A percentile compares a stretch with the other conserved stretches of the same genome.
Evolutionary conservation across 148 eudicot genomes (phyloP).

Genomic region (Talinum fruticosum): DNA sequence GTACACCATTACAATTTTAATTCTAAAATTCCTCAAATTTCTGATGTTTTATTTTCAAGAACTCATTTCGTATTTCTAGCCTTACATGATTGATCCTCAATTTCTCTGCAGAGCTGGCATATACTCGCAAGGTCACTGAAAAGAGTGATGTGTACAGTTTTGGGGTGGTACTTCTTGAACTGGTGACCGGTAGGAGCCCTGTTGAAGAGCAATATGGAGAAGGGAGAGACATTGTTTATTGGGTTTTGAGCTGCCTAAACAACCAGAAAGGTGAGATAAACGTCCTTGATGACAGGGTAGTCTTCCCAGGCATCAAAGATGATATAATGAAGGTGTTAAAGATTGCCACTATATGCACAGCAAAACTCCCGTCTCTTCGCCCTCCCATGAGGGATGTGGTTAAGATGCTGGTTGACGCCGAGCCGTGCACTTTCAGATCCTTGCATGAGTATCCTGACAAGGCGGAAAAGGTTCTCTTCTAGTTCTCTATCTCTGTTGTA

Average conservation of each 20-base stretch:
- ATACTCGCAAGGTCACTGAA: constrained; percentile 62
- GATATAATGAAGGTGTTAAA: constrained; percentile 44
- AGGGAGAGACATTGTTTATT: constrained; percentile 71
- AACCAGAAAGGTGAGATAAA: not conserved
- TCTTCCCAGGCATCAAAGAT: constrained; percentile 9
- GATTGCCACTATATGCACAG: constrained; percentile 63
- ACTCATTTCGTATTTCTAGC: not conserved
- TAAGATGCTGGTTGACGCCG: constrained; percentile 76
- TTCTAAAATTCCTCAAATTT: not conserved
- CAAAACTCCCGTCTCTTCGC: constrained; percentile 64
- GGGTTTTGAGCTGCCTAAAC: constrained; percentile 48
- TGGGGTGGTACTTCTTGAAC: constrained; percentile 81
- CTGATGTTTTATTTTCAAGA: not conserved
- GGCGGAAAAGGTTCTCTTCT: constrained; percentile 5
- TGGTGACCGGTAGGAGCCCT: constrained; percentile 67
- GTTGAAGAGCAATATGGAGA: constrained; percentile 72
- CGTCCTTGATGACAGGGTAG: constrained; percentile 29
- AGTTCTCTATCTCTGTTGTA: not conserved
- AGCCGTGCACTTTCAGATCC: constrained; percentile 32
- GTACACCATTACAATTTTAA: not conserved
- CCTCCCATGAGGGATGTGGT: constrained; percentile 89
- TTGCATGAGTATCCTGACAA: constrained; percentile 6
- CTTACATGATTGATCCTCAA: not conserved
- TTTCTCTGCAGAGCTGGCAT: constrained; percentile 63
- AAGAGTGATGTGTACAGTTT: constrained; percentile 87